Base-by-base conservation (phyloP, 1,284 basidiomycete genomes). In the Cutaneotrichosporon spelunceum region DNA sequence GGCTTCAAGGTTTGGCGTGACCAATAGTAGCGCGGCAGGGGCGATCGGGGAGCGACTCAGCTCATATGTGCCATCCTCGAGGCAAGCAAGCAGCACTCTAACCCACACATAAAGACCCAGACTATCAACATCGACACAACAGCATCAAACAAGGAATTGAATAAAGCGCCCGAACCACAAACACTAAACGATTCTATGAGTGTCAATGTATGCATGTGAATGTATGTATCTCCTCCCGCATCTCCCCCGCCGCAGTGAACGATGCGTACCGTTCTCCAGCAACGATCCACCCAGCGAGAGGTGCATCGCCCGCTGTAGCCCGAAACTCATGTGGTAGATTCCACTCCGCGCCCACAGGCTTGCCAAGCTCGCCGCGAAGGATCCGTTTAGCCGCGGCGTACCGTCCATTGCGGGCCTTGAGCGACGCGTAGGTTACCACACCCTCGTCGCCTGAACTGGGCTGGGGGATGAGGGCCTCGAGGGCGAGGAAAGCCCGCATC, bases 241-340 rank as follows among this genome's bases (percentile, higher is more conserved):
- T 21, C 42, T 53, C 42, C 10, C 60, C 60, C 4, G 10, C 42
- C 2, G 42, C 14, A 3, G 58, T 60, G 48, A 88, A 88, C n/a
- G 63, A 76, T 67, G 88, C 85, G 79, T 82, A 85, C 56, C 68
- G 67, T 50, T 67, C 63, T 1, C 85, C 85, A 57, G 82, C 83
- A 23, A 79, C 80, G 34, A 87, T 72, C 88, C 88, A 90, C 19
- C 85, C 87, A 47, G 71, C 71, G 65, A 90, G 87, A 1, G 83
- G 80, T 4, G 72, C 53, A 4, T 29, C n/a, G 9, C 45, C n/a
- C 7, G 8, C 66, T 14, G 61, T 63, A 1, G 62, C 60, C 14
- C 11, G 6, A 29, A 63, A 64, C 56, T 47, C 36, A 26, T 66
- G 56, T 2, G 59, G 59, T 2, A 66, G 53, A 11, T 54, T 33